Evolutionary conservation across 306 rosid genomes (phyloP), one percentile per base, ranked within the genome.

Genomic region (Cicer yamashitae): DNA sequence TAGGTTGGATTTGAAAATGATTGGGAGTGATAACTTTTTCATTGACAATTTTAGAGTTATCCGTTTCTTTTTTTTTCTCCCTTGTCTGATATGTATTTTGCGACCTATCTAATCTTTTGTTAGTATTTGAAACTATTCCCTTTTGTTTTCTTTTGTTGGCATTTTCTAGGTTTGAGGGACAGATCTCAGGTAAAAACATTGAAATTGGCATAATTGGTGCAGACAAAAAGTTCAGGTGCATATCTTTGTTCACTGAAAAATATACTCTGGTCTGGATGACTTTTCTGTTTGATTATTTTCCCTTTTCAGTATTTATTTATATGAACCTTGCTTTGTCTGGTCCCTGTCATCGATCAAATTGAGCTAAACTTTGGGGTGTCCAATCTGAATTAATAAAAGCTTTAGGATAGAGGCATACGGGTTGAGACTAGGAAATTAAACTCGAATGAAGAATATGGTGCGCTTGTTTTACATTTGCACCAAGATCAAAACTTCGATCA

Each of bases 191-290:
- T 39, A 96, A 96, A 81, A 96, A 96, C 84, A 96, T 96, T 70
- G 96, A 96, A 86, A 96, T 96, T 80, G 99, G 99, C 77, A 87
- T 92, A 76, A 96, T 96, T 65, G 88, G 92, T 7, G 61, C 86
- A 0, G 99, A 96, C 86, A 96, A 88, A 77, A 89, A 80, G 71
- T 96, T 96, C 93, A 96, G 96, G 99, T 79, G 77, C 67, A 79
- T 72, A 66, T 83, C 53, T 68, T 50, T 57, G 66, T 38, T 51
- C 61, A 15, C 60, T 61, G 13, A 66, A 30, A 30, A 62, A 72
- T 74, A n/a, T 11, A 52, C 9, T 25, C 37, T 30, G 37, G 5
- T 4, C 59, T 74, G 70, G 59, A 9, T 18, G 34, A 63, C 34
- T 62, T 62, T 39, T 62, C 12, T 39, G 7, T 40, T 14, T 58